A percentile compares a stretch with the other conserved stretches of the same genome.
These are phyloP conservation scores for Sarocladiaceae sp. DNA, from an alignment of 2,329 filamentous ascomycete species.

Conservation along the genomic window DNA sequence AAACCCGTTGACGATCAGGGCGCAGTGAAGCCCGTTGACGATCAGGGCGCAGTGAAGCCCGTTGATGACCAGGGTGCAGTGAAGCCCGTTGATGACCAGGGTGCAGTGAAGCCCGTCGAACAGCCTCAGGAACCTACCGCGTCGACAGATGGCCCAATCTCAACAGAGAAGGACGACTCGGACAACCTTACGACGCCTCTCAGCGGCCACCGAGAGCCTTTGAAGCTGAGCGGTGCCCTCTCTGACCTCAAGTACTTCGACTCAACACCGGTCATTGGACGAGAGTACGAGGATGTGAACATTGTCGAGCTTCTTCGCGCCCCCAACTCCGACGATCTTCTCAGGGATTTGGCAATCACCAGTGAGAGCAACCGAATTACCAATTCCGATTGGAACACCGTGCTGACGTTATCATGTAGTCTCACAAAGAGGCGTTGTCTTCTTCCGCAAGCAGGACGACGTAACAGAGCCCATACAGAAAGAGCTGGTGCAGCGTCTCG, in stretches of 20 bases:
- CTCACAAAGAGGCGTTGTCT: conserved; percentile 62
- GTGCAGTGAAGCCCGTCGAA: no score
- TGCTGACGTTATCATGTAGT: conserved; percentile 27
- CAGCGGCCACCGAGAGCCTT: conserved; percentile 22
- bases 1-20: no score
- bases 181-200: not conserved
- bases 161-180: not conserved
- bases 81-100: no score
- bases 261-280: conserved; percentile 38
- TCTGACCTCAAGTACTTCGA: conserved; percentile 50
- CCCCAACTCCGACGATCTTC: conserved; percentile 54
- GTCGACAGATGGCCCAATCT: no score
- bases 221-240: conserved; percentile 44
- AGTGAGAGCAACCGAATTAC: conserved; percentile 38
- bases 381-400: not conserved
- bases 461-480: conserved; percentile 60
- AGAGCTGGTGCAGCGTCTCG: conserved; percentile 54
- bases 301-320: conserved; percentile 55
- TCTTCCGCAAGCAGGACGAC: conserved; percentile 59
- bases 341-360: conserved; percentile 62
- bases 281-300: conserved; percentile 53
- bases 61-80: no score
- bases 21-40: not conserved
- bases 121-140: no score
- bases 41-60: not conserved